phyloP scores from a whole-genome alignment of 176 grass and related monocot species.

The Hsuehochloa calcarea region DNA sequence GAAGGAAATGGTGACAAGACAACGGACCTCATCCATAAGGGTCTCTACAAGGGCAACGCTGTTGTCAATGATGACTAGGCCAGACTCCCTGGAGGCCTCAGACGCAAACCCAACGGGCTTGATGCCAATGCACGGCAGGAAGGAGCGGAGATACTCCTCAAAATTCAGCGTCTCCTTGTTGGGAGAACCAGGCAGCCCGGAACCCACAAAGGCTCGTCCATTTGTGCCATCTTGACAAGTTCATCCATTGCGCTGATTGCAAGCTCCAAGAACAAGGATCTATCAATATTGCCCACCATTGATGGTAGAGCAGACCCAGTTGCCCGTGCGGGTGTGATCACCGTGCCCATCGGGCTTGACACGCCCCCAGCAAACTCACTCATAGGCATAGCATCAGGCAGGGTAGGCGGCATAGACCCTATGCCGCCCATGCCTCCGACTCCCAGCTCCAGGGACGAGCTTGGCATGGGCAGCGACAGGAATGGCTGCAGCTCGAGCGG shows the following conservation, averaged over 20 bases:
- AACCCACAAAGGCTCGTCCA: conserved; percentile 77
- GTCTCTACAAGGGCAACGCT: conserved; percentile 81
- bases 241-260: conserved; percentile 83
- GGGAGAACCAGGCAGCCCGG: conserved; percentile 35
- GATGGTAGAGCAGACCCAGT: conserved; percentile 9
- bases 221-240: conserved; percentile 88
- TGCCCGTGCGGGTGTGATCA: conserved; percentile 56
- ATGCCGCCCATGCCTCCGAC: conserved; percentile 50
- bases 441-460: conserved; percentile 65
- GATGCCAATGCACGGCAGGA: conserved; percentile 53
- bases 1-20: background rate
- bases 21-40: conserved; percentile 70
- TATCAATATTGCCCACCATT: conserved; percentile 45
- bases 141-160: conserved; percentile 61
- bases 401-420: conserved; percentile 31
- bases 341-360: conserved; percentile 63
- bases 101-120: conserved; percentile 65
- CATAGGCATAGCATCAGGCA: conserved; percentile 40
- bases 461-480: conserved; percentile 58
- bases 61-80: conserved; percentile 63
- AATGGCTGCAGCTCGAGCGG: conserved; percentile 25
- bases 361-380: conserved; percentile 49
- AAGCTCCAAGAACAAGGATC: conserved; percentile 69
- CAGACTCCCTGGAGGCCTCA: conserved; percentile 78
- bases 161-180: conserved; percentile 62